Percentiles rank a stretch among this genome's conserved stretches.
Conservation (phyloP, 768 basidiomycete genomes). For the Amanita jacksonii region DNA sequence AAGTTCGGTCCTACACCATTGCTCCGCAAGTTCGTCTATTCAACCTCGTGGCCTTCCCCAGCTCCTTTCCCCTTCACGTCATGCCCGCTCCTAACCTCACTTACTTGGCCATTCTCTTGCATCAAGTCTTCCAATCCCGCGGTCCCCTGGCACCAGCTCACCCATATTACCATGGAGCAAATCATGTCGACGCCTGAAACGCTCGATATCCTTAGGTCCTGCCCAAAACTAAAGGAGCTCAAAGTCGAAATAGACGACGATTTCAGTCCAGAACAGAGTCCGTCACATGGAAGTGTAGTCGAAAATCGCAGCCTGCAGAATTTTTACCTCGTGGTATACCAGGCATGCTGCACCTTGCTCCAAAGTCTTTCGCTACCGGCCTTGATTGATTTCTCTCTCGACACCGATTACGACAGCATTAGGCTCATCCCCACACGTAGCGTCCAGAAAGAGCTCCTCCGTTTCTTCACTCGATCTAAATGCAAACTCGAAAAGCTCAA, state of each 20-base stretch:
- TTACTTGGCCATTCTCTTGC: too few relatives aligned
- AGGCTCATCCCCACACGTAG: not conserved
- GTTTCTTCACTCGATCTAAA: slow-evolving; percentile 4
- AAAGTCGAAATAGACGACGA: not conserved
- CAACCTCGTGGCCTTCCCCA: not conserved
- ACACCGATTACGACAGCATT: not conserved
- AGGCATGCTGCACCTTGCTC: not conserved
- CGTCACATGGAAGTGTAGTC: not conserved
- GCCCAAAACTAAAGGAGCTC: not conserved
- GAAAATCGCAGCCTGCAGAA: not conserved
- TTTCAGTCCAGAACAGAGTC: too few relatives aligned
- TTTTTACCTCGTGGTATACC: not conserved
- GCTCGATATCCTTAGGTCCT: too few relatives aligned
- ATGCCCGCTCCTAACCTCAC: not conserved
- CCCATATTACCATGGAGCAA: too few relatives aligned
- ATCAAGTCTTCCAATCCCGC: too few relatives aligned
- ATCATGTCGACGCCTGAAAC: too few relatives aligned
- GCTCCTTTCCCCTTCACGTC: not conserved
- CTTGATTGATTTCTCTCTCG: not conserved
- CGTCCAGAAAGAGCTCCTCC: not conserved
- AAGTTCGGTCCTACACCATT: not conserved
- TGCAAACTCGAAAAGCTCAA: slow-evolving; percentile 1
- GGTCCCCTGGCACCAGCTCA: too few relatives aligned
- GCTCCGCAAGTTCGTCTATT: not conserved
- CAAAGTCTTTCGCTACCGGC: not conserved